These are phyloP conservation scores for Prunella vulgaris DNA, from an alignment of 257 asterid genomes.

Conservation along the genomic window DNA sequence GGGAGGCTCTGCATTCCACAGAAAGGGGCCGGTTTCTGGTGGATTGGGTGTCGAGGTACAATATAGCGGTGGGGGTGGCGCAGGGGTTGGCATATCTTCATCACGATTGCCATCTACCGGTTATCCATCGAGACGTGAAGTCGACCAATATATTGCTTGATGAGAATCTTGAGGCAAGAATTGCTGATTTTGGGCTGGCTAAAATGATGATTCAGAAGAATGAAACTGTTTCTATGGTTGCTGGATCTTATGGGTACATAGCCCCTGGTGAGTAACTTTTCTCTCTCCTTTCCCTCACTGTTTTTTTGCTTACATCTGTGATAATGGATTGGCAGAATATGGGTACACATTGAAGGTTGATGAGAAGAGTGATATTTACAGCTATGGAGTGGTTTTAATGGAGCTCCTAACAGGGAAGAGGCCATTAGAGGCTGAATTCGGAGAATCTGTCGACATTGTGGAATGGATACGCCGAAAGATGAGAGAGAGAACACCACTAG, in stretches of 20 bases:
- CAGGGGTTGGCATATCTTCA: slow-evolving; percentile 60
- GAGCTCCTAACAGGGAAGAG: slow-evolving; percentile 53
- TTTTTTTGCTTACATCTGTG: background rate
- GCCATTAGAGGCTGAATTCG: slow-evolving; percentile 48
- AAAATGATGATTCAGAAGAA: slow-evolving; percentile 34
- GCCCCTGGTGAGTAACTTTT: slow-evolving; percentile 52
- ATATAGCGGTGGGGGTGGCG: slow-evolving; percentile 55
- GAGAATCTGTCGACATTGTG: slow-evolving; percentile 40
- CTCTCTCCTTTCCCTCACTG: background rate
- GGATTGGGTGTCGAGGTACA: slow-evolving; percentile 46
- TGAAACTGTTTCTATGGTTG: slow-evolving; percentile 49
- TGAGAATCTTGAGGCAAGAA: slow-evolving; percentile 42
- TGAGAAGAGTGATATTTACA: slow-evolving; percentile 56
- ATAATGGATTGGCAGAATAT: slow-evolving; percentile 34
- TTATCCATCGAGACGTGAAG: slow-evolving; percentile 57
- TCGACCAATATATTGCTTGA: slow-evolving; percentile 49
- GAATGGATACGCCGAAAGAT: slow-evolving; percentile 42
- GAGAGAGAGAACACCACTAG: slow-evolving; percentile 23
- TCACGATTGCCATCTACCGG: slow-evolving; percentile 52
- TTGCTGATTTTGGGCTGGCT: slow-evolving; percentile 62
- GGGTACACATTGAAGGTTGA: slow-evolving; percentile 55
- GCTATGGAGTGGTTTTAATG: slow-evolving; percentile 57
- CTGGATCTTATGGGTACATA: slow-evolving; percentile 64
- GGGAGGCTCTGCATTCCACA: slow-evolving; percentile 39
- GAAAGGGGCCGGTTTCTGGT: slow-evolving; percentile 19